phyloP scores from a whole-genome alignment of 2,329 filamentous ascomycete species.

The Beauveria sp. region DNA sequence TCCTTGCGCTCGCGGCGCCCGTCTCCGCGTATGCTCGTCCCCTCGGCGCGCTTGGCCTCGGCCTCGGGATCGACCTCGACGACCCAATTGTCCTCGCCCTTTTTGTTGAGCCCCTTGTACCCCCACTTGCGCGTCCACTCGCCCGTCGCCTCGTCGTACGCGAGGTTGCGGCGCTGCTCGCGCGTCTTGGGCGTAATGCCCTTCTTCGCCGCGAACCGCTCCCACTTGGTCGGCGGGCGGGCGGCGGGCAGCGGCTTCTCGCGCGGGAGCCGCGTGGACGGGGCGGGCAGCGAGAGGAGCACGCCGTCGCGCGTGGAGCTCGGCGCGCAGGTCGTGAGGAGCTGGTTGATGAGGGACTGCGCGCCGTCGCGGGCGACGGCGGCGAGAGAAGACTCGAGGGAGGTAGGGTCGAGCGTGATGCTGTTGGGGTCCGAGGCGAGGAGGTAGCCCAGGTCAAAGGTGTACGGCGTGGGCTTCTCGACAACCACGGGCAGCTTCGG shows the following conservation, averaged over 20 bases:
- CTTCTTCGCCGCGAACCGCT: constrained; percentile 93
- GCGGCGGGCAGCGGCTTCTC: constrained; percentile 83
- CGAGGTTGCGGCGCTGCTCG: constrained; percentile 65
- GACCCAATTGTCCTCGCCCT: constrained; percentile 75
- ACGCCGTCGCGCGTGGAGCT: constrained; percentile 63
- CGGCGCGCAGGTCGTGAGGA: constrained; percentile 81
- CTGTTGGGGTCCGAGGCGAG: constrained; percentile 85
- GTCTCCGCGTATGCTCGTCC: constrained; percentile 53
- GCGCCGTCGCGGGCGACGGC: constrained; percentile 78
- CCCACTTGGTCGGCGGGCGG: constrained; percentile 87
- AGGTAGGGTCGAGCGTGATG: constrained; percentile 45
- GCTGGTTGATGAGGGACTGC: constrained; percentile 88
- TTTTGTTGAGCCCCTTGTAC: constrained; percentile 84
- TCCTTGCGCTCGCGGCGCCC: constrained; percentile 60
- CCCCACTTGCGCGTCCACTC: constrained; percentile 96
- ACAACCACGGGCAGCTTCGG: constrained; percentile 56
- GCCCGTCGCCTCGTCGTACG: constrained; percentile 75
- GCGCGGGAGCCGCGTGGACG: constrained; percentile 67
- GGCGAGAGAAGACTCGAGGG: constrained; percentile 61
- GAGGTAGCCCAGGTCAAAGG: constrained; percentile 85
- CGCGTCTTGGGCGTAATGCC: constrained; percentile 86
- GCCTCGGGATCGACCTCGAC: constrained; percentile 82
- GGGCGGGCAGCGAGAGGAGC: constrained; percentile 66
- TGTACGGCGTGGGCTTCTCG: constrained; percentile 81
- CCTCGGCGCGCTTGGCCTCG: constrained; percentile 55